Conservation (phyloP, 306 rosid genomes). For the Glycine soja region DNA sequence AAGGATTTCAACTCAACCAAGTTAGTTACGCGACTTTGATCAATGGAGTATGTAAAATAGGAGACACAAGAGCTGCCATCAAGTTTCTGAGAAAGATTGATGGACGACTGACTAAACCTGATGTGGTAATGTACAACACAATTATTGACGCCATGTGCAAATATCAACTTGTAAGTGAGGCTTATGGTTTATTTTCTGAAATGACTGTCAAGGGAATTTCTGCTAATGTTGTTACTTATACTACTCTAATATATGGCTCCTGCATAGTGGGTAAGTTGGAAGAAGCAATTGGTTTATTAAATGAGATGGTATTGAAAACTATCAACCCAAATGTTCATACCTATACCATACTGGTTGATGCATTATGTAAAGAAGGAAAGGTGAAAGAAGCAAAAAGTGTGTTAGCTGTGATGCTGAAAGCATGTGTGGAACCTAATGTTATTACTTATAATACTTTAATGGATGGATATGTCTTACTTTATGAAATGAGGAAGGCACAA, state of each 20-base stretch:
- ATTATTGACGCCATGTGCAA: constrained; percentile 42
- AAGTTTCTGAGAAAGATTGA: constrained; percentile 2
- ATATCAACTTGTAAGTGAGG: constrained; percentile 14
- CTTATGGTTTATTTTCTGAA: not conserved
- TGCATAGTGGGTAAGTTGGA: not conserved
- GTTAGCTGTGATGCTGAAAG: too few relatives aligned
- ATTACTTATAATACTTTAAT: not conserved
- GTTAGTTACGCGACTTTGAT: constrained; percentile 24
- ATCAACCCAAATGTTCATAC: not conserved
- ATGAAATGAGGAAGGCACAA: not conserved
- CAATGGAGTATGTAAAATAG: not conserved
- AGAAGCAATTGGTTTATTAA: too few relatives aligned
- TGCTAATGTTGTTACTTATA: constrained; percentile 13
- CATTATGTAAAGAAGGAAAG: too few relatives aligned
- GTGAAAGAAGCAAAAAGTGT: too few relatives aligned
- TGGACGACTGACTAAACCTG: not conserved
- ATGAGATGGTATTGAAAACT: not conserved
- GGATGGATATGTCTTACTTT: not conserved
- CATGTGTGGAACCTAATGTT: too few relatives aligned
- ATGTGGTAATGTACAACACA: not conserved
- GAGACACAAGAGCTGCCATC: not conserved
- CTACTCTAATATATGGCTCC: not conserved
- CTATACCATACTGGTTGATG: not conserved
- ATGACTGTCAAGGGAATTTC: constrained; percentile 32
- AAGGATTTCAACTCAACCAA: not conserved